Base-by-base conservation (phyloP, 306 rosid species). In the Citrullus colocynthis region DNA sequence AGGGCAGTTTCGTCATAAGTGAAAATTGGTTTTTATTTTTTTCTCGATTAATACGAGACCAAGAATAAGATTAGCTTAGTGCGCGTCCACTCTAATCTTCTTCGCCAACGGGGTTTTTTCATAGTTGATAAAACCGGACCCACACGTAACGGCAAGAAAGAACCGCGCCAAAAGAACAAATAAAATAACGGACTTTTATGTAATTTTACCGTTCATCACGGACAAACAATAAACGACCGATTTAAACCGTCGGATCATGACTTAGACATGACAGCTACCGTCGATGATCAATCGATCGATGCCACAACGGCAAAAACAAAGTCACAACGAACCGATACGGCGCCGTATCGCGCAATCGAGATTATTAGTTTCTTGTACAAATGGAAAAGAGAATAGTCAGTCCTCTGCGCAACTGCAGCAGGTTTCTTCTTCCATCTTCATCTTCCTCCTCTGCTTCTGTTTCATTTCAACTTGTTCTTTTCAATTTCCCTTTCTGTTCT, bases 131-230 rank as follows among this genome's bases (percentile, higher is more conserved):
- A 52, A 58, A 20, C 60, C 79, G 82, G 80, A 18, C 85, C 85
- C 85, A 79, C 85, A 79, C 61, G 83, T 66, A 67, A 73, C 48
- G 77, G 77, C 18, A 75, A 28, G 62, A 75, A 75, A 67, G 28
- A 54, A 21, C 80, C 81, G 78, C 81, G 78, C 70, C 77, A 51
- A 73, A 7, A 5, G 37, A 73, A 48, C n/a, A 51, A 76, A 42
- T 10, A 73, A n/a, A 14, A 21, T 59, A 45, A 34, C 42, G 76
- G 76, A 24, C 14, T 49, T 72, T 60, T 28, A 59, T 16, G 12
- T 32, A 72, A 76, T 58, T 72, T 69, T 84, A 87, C 90, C 96
- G 91, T 81, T 78, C 82, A 90, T 90, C 80, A 84, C 87, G 91
- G 93, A 81, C 69, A 45, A 80, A 82, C 44, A 76, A 82, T 8